phyloP scores from a whole-genome alignment of 441 rosid genomes.

The Euphorbia corollata region DNA sequence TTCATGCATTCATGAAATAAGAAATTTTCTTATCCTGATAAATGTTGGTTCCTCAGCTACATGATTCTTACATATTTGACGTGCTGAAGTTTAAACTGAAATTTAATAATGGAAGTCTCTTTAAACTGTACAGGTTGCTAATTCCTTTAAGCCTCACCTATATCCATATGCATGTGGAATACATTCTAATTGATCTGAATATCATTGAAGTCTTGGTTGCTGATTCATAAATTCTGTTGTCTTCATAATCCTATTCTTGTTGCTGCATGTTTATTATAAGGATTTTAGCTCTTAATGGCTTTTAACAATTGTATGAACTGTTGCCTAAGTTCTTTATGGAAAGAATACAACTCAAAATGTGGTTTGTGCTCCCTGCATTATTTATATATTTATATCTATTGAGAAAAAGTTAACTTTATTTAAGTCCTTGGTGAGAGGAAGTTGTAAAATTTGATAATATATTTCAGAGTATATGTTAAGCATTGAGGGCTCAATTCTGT shows the following conservation, averaged over 20 bases:
- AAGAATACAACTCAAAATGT: no score
- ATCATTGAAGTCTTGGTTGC: not conserved
- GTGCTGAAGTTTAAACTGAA: not conserved
- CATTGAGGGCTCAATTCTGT: no score
- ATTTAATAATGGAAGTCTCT: conserved; percentile 1
- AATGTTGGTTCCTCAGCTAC: not conserved
- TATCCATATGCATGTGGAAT: not conserved
- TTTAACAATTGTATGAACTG: not conserved
- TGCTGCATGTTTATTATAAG: not conserved
- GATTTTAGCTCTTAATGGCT: not conserved
- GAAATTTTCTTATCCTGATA: not conserved
- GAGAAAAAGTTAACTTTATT: not conserved
- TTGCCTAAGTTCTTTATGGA: not conserved
- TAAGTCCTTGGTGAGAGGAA: not conserved
- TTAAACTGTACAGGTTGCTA: not conserved
- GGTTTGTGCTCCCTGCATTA: not conserved
- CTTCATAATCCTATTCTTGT: not conserved
- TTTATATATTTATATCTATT: not conserved
- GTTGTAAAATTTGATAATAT: not conserved
- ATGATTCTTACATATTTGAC: not conserved
- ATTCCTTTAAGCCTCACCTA: not conserved
- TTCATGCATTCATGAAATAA: not conserved
- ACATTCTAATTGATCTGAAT: not conserved
- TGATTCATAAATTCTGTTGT: not conserved
- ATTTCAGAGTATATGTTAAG: no score